A percentile compares a stretch with the other conserved stretches of the same genome.
Evolutionary conservation across 371 early-diverging fungal genomes (phyloP).

Genomic region (Mucor circinelloides): DNA sequence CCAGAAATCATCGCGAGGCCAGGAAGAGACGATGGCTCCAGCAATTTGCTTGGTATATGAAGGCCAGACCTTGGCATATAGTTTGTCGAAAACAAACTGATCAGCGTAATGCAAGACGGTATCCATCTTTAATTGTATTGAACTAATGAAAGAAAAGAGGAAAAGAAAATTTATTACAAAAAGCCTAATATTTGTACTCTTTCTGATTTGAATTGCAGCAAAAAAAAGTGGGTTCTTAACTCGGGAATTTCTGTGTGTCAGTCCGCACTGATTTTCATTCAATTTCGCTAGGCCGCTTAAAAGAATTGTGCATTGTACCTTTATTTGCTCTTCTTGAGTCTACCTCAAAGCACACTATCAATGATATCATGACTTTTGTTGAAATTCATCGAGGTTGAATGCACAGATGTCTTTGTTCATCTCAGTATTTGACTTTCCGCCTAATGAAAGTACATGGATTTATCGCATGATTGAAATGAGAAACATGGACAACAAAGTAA

Average conservation of each 20-base stretch:
- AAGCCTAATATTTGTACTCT: slow-evolving; percentile 8
- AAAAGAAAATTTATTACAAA: not conserved
- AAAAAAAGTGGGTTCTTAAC: slow-evolving; percentile 1
- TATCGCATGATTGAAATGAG: not conserved
- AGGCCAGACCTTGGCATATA: slow-evolving; percentile 49
- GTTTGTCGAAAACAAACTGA: slow-evolving; percentile 54
- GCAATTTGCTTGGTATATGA: slow-evolving; percentile 35
- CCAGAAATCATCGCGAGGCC: slow-evolving; percentile 62
- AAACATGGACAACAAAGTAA: not conserved
- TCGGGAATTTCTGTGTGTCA: slow-evolving; percentile 26
- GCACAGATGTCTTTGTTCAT: not conserved
- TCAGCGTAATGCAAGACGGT: slow-evolving; percentile 69
- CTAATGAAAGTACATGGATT: not conserved
- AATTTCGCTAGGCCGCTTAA: not conserved
- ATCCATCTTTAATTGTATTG: slow-evolving; percentile 64
- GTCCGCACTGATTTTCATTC: slow-evolving; percentile 14
- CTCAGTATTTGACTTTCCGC: not conserved
- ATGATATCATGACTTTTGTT: not conserved
- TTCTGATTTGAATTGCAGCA: slow-evolving; percentile 11
- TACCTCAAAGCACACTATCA: not conserved
- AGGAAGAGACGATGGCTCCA: slow-evolving; percentile 27
- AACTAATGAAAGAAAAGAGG: not conserved
- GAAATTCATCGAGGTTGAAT: not conserved
- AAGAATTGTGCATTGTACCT: not conserved
- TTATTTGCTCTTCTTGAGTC: not conserved